A percentile compares a stretch with the other conserved stretches of the same genome.
phyloP scores from a whole-genome alignment of 1,284 basidiomycete genomes.

The Inonotus obliquus region DNA sequence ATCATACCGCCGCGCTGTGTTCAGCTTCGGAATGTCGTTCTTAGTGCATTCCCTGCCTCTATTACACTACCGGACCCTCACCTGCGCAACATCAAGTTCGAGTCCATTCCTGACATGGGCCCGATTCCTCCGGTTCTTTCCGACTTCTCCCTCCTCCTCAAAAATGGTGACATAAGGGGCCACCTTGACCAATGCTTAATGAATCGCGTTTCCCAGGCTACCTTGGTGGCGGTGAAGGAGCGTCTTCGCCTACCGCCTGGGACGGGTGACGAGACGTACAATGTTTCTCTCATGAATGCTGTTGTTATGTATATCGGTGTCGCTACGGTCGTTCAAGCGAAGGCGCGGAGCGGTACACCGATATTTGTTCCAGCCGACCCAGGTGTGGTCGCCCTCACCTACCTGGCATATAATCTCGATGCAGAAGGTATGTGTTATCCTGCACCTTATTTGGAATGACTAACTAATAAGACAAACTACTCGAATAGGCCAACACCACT shows the following conservation, averaged over 20 bases:
- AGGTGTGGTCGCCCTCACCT: constrained; percentile 78
- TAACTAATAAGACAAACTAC: not conserved
- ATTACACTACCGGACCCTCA: constrained; percentile 87
- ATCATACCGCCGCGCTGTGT: constrained; percentile 90
- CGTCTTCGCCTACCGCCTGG: constrained; percentile 56
- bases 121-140: constrained; percentile 87
- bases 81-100: constrained; percentile 65
- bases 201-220: constrained; percentile 58
- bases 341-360: constrained; percentile 73
- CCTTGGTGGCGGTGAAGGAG: constrained; percentile 81
- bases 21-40: constrained; percentile 94
- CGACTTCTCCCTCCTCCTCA: constrained; percentile 82
- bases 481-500: constrained; percentile 80
- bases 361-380: constrained; percentile 79
- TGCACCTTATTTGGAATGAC: not conserved
- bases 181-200: constrained; percentile 83
- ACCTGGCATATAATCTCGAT: constrained; percentile 80
- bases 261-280: constrained; percentile 65
- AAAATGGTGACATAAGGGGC: constrained; percentile 70
- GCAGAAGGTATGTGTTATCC: constrained; percentile 68
- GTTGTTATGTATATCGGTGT: constrained; percentile 94
- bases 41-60: constrained; percentile 92
- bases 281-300: constrained; percentile 85
- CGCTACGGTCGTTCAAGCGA: constrained; percentile 81
- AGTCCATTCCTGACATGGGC: constrained; percentile 81